Percentiles rank a stretch among this genome's conserved stretches.
Conservation (phyloP, 2,329 filamentous ascomycete genomes). For the Fusarium sp. region DNA sequence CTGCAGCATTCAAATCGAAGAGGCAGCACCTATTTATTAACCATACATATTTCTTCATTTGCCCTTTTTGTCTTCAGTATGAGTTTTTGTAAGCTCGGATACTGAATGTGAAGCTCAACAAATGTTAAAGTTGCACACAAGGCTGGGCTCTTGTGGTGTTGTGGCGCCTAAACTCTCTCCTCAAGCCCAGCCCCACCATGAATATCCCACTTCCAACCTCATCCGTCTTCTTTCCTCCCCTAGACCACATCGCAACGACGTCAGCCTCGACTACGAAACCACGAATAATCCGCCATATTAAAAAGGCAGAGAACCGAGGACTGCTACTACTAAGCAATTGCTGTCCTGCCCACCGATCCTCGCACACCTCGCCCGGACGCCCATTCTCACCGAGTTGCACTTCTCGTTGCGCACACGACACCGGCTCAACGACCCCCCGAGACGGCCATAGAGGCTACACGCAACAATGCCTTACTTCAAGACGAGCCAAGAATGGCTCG, state of each 20-base stretch:
- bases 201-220: slow-evolving; percentile 37
- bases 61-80: background rate
- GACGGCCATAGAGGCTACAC: background rate
- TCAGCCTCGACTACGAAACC: background rate
- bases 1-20: background rate
- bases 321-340: background rate
- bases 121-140: background rate
- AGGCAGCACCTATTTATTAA: background rate
- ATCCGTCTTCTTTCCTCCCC: slow-evolving; percentile 24
- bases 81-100: background rate
- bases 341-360: background rate
- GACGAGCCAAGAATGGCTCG: slow-evolving; percentile 91
- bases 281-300: background rate
- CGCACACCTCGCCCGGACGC: background rate
- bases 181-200: slow-evolving; percentile 29
- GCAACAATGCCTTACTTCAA: slow-evolving; percentile 80
- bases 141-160: slow-evolving; percentile 3
- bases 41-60: background rate
- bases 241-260: slow-evolving; percentile 20
- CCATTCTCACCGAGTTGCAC: background rate
- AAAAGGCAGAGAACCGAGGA: background rate
- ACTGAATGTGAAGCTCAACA: background rate
- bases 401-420: slow-evolving; percentile 14
- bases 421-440: background rate
- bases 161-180: slow-evolving; percentile 26